Percentiles rank a stretch among this genome's conserved stretches.
These are phyloP conservation scores for Carex parvula DNA, from an alignment of 176 grass and related monocot species.

Conservation along the genomic window DNA sequence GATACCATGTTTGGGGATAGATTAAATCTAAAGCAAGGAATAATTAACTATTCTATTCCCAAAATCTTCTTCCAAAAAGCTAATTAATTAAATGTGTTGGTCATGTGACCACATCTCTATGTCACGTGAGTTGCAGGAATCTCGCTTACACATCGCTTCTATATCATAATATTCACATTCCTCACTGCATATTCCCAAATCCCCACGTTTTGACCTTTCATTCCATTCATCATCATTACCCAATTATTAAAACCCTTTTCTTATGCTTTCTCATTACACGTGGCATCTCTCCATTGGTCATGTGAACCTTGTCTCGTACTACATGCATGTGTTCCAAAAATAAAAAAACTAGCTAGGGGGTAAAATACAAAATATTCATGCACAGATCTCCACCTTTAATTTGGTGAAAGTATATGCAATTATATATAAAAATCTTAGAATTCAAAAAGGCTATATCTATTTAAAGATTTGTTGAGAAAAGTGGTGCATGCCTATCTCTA, in stretches of 20 bases:
- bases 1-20: constrained; percentile 18
- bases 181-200: constrained; percentile 34
- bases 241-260: constrained; percentile 47
- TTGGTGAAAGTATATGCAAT: neutral
- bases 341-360: neutral
- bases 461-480: neutral
- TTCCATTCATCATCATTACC: constrained; percentile 54
- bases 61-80: constrained; percentile 45
- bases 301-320: neutral
- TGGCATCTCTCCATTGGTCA: constrained; percentile 34
- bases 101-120: constrained; percentile 55
- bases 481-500: neutral
- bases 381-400: neutral
- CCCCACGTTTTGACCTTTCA: constrained; percentile 55
- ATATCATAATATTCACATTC: constrained; percentile 21
- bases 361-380: neutral
- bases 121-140: constrained; percentile 73
- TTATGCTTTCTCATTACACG: constrained; percentile 28
- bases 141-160: constrained; percentile 36
- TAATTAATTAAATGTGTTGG: constrained; percentile 33
- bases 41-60: constrained; percentile 3
- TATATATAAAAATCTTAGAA: neutral
- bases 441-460: neutral
- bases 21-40: constrained; percentile 32
- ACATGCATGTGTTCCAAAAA: neutral